Evolutionary conservation across 345 rosid genomes (phyloP), one percentile per base, ranked within the genome.

Genomic region (Populus euphratica): DNA sequence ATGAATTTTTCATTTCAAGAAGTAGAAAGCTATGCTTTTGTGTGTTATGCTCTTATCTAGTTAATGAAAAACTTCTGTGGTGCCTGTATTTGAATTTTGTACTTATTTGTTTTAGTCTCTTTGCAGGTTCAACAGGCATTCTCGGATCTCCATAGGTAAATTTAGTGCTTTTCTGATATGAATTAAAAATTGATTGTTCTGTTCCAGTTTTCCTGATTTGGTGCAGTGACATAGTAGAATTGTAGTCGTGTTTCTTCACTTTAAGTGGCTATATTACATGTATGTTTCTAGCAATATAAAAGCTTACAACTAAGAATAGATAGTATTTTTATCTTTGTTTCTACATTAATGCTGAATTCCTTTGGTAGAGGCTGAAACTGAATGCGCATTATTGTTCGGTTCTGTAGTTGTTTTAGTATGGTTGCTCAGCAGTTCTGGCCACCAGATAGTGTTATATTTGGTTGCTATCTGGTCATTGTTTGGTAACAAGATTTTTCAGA

Each of bases 61-160:
- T 29, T 33, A 18, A 16, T 38, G 41, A 38, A 11, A 69, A 56
- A 25, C 47, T 18, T 38, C 6, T 68, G 63, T 31, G 62, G 21
- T 54, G 12, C 27, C 25, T 47, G 7, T 49, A 36, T 27, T 36
- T 62, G 72, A 61, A 17, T 63, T 38, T 38, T 49, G 52, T 11
- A 14, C 38, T 21, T 6, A 21, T 29, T 59, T 59, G 17, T 69
- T 65, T 21, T 63, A n/a, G 21, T 68, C 47, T 47, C 31, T 25
- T 76, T 78, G 70, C 85, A 91, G 95, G 88, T 85, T 80, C 95
- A 88, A 74, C 91, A 81, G 31, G 90, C 90, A 68, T 91, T 89
- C 82, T 73, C 91, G 67, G 91, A 89, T 78, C 69, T 80, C 43
- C 91, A 89, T 85, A 89, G 93, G 93, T 89, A 77, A 87, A 41